A percentile compares a stretch with the other conserved stretches of the same genome.
Conservation (phyloP, 1,284 basidiomycete genomes). For the Marasmius tenuissimus region DNA sequence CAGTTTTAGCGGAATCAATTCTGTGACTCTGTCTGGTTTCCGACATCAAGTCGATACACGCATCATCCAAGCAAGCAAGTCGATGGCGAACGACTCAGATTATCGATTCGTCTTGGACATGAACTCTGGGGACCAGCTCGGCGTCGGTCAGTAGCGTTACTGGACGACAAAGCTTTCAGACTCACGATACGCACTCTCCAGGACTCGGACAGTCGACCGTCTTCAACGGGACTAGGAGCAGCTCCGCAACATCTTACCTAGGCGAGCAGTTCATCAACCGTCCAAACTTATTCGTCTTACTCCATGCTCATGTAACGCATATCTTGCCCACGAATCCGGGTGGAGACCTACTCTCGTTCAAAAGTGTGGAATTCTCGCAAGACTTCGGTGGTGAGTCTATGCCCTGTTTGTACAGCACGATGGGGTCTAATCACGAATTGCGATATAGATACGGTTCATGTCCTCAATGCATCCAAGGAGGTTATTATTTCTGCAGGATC, state of each 20-base stretch:
- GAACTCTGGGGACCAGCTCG: constrained; percentile 32
- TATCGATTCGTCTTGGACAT: constrained; percentile 32
- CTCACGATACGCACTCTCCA: not conserved
- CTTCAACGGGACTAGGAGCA: constrained; percentile 7
- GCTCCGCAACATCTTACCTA: constrained; percentile 9
- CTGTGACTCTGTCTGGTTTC: constrained; percentile 29
- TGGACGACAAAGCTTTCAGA: not conserved
- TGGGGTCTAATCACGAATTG: too few species aligned
- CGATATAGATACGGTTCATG: not conserved
- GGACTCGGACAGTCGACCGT: constrained; percentile 22
- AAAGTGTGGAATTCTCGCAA: constrained; percentile 1
- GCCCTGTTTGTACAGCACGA: not conserved
- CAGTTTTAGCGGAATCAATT: constrained; percentile 25
- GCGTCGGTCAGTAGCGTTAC: constrained; percentile 24
- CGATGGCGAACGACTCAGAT: constrained; percentile 8
- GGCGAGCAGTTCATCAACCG: constrained; percentile 3
- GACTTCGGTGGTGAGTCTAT: not conserved
- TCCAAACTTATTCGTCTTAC: constrained; percentile 7
- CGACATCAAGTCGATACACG: constrained; percentile 22
- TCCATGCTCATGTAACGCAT: constrained; percentile 6
- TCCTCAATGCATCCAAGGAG: constrained; percentile 5
- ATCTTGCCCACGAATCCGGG: not conserved
- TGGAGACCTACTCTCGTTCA: not conserved
- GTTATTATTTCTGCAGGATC: constrained; percentile 10
- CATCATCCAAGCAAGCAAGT: constrained; percentile 16